Evolutionary conservation across 2,329 filamentous ascomycete species (phyloP).

Genomic region (Cytospora chrysosperma): DNA sequence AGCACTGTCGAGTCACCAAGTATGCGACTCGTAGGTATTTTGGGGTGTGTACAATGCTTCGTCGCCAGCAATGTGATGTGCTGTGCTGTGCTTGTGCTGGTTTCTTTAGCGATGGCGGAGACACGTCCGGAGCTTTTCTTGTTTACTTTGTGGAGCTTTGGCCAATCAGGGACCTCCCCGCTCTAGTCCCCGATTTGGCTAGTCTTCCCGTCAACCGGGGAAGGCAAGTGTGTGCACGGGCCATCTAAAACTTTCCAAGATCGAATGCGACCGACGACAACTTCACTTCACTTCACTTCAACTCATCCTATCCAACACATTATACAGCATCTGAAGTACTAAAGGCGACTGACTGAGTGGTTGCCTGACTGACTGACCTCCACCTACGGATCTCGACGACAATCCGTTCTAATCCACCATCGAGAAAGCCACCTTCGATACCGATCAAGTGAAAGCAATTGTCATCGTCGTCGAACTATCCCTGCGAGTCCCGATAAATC

Average conservation of each 20-base stretch:
- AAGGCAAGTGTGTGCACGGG: constrained; percentile 7
- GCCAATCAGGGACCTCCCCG: constrained; percentile 18
- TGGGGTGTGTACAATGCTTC: background rate
- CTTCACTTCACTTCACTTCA: background rate
- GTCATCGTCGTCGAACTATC: background rate
- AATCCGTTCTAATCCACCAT: background rate
- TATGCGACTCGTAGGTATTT: background rate
- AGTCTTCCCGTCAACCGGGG: background rate
- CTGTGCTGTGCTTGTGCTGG: background rate
- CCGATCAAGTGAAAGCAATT: background rate
- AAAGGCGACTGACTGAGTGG: background rate
- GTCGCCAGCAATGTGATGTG: background rate
- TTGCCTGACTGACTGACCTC: too few relatives aligned
- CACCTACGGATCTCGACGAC: background rate
- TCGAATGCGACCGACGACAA: background rate
- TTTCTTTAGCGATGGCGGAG: constrained; percentile 11
- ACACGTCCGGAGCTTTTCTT: constrained; percentile 8
- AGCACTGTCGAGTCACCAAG: background rate
- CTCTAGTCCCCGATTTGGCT: background rate
- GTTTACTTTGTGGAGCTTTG: constrained; percentile 23
- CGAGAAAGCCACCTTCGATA: background rate
- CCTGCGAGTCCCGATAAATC: background rate
- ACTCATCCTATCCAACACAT: too few relatives aligned
- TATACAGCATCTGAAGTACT: background rate
- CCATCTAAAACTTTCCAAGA: constrained; percentile 21